These are phyloP conservation scores for Passalora sequoiae DNA, from an alignment of 2,329 filamentous ascomycete genomes.

Conservation along the genomic window DNA sequence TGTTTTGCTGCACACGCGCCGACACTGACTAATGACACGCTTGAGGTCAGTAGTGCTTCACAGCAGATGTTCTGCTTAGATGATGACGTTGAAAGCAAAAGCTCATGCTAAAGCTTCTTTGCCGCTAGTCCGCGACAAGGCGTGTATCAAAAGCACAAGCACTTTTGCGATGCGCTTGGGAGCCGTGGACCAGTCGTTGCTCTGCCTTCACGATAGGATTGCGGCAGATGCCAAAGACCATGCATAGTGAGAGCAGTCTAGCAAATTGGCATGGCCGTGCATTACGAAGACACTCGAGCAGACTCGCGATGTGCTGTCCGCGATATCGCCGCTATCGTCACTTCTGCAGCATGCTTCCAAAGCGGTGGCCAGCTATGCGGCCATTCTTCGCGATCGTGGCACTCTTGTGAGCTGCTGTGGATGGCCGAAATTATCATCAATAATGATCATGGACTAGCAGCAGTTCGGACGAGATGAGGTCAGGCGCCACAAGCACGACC, in stretches of 20 bases:
- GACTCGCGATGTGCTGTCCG: too few species aligned
- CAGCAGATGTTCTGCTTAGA: neutral
- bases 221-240: too few species aligned
- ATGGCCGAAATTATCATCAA: too few species aligned
- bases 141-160: neutral
- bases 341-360: neutral
- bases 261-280: too few species aligned
- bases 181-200: too few species aligned
- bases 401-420: too few species aligned
- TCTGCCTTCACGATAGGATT: too few species aligned
- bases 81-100: neutral
- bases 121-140: neutral
- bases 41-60: neutral
- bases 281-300: too few species aligned
- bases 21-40: neutral
- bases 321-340: too few species aligned
- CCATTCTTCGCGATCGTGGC: too few species aligned
- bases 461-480: neutral
- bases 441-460: neutral
- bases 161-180: too few species aligned
- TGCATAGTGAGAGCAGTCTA: too few species aligned
- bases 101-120: neutral
- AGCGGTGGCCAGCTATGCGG: neutral
- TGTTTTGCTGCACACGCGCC: neutral
- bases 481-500: neutral